Conservation (phyloP, 768 basidiomycete species). For the Rhizopogon rudus region DNA sequence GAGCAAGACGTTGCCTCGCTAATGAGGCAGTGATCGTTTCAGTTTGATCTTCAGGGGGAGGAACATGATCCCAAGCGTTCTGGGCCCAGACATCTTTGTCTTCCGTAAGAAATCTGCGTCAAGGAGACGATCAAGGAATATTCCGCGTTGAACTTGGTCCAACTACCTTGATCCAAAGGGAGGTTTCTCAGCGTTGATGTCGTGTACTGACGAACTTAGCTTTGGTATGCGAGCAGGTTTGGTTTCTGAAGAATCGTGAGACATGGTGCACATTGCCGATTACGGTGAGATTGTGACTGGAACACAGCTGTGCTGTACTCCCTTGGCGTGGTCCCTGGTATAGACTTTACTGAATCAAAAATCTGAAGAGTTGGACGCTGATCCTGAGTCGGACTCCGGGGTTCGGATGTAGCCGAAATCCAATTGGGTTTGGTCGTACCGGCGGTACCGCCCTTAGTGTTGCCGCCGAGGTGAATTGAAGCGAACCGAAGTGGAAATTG, state of each 20-base stretch:
- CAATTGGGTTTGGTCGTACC: too few relatives aligned
- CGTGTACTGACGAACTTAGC: conserved; percentile 61
- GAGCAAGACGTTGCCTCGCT: conserved; percentile 61
- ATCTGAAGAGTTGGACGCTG: too few relatives aligned
- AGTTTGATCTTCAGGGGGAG: conserved; percentile 75
- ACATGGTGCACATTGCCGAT: neutral
- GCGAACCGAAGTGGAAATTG: too few relatives aligned
- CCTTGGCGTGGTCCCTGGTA: too few relatives aligned
- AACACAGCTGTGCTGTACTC: neutral
- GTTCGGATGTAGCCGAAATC: too few relatives aligned
- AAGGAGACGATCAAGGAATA: neutral
- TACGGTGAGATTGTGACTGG: neutral
- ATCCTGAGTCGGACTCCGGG: too few relatives aligned
- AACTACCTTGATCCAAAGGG: conserved; percentile 68
- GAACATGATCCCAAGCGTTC: conserved; percentile 92
- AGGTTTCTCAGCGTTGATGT: conserved; percentile 48
- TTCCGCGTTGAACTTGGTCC: neutral
- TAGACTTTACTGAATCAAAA: too few relatives aligned
- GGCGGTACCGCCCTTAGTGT: too few relatives aligned
- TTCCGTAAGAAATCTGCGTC: conserved; percentile 59
- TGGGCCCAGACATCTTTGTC: conserved; percentile 77
- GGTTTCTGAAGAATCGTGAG: neutral
- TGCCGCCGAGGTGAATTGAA: too few relatives aligned
- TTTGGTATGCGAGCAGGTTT: conserved; percentile 21
- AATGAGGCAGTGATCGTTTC: conserved; percentile 69